A percentile compares a stretch with the other conserved stretches of the same genome.
These are phyloP conservation scores for Stenocarpella maydis DNA, from an alignment of 2,329 filamentous ascomycete species.

Conservation along the genomic window DNA sequence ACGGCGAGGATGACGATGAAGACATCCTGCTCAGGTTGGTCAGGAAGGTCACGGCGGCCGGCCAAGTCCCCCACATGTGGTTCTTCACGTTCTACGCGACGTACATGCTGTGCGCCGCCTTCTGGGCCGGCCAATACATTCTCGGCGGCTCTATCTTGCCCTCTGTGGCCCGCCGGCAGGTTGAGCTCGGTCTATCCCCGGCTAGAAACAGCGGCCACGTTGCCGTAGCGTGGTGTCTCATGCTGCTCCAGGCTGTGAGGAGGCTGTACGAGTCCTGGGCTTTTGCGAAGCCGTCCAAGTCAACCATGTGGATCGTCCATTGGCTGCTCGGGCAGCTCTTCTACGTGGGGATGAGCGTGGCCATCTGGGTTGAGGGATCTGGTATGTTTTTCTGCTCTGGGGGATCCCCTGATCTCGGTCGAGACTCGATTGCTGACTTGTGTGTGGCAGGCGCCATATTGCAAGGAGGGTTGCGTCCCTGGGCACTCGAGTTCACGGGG, in stretches of 20 bases:
- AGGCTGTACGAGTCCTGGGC: slow-evolving; percentile 78
- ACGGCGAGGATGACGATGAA: background rate
- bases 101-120: slow-evolving; percentile 73
- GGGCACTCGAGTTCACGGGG: slow-evolving; percentile 31
- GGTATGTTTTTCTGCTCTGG: slow-evolving; percentile 55
- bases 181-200: slow-evolving; percentile 35
- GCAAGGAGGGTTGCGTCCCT: slow-evolving; percentile 25
- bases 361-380: slow-evolving; percentile 85
- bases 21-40: slow-evolving; percentile 42
- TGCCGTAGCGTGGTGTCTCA: slow-evolving; percentile 72
- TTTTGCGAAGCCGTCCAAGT: slow-evolving; percentile 72
- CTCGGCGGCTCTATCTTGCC: slow-evolving; percentile 52
- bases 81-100: slow-evolving; percentile 88
- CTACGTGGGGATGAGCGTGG: slow-evolving; percentile 76
- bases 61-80: slow-evolving; percentile 84
- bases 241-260: slow-evolving; percentile 77
- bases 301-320: slow-evolving; percentile 85
- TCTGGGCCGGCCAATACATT: slow-evolving; percentile 76
- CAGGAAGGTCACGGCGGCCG: slow-evolving; percentile 48
- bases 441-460: slow-evolving; percentile 45
- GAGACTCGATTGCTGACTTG: slow-evolving; percentile 24
- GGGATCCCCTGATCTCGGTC: background rate
- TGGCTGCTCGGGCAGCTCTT: slow-evolving; percentile 82
- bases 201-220: slow-evolving; percentile 69
- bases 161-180: slow-evolving; percentile 46